Conservation (phyloP, 768 basidiomycete genomes). For the Trametes elegans region DNA sequence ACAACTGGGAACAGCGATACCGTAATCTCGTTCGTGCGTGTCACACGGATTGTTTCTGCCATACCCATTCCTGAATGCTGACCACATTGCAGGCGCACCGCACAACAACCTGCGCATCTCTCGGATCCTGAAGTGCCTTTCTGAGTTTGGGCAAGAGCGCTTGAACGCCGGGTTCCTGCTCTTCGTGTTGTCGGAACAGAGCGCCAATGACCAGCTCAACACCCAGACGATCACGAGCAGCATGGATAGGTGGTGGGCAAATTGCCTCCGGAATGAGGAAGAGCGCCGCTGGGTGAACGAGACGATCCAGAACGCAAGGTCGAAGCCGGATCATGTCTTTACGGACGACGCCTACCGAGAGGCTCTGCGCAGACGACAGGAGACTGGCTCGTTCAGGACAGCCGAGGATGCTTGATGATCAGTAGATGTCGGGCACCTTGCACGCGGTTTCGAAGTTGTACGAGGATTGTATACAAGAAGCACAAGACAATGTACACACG, state of each 20-base stretch:
- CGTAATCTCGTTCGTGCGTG: conserved; percentile 64
- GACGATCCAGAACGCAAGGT: conserved; percentile 51
- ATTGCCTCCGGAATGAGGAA: conserved; percentile 61
- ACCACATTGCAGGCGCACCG: conserved; percentile 44
- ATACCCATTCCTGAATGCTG: conserved; percentile 2
- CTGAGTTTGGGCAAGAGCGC: conserved; percentile 64
- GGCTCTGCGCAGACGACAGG: conserved; percentile 41
- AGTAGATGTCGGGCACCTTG: too few relatives aligned
- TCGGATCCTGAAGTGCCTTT: conserved; percentile 73
- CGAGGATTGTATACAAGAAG: too few relatives aligned
- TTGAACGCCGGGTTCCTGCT: conserved; percentile 66
- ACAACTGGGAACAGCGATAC: conserved; percentile 55
- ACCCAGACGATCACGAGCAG: conserved; percentile 48
- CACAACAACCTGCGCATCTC: conserved; percentile 79
- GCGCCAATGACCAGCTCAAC: conserved; percentile 52
- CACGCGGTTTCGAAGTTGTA: too few relatives aligned
- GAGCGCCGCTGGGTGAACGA: conserved; percentile 55
- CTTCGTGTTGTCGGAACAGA: conserved; percentile 69
- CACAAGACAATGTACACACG: too few relatives aligned
- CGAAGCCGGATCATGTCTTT: conserved; percentile 38
- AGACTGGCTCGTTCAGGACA: conserved; percentile 33
- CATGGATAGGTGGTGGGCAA: conserved; percentile 80
- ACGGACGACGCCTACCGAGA: conserved; percentile 57
- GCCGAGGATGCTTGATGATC: background rate
- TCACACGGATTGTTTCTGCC: background rate